Percentiles rank a stretch among this genome's conserved stretches.
phyloP scores from a whole-genome alignment of 805 yeast genomes.

The Candida ipomoeae region DNA sequence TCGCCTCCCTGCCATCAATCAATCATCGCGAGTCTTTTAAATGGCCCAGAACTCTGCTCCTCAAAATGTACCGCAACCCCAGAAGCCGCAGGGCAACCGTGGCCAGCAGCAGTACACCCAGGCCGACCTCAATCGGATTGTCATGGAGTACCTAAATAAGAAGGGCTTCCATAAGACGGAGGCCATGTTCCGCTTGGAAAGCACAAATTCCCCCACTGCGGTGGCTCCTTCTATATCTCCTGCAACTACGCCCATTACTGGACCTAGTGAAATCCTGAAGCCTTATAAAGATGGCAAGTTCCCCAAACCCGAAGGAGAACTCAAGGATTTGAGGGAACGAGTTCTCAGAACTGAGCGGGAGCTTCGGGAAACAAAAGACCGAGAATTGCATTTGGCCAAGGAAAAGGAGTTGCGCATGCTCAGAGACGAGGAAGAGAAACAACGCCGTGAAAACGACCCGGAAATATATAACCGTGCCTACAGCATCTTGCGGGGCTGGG shows the following conservation, averaged over 20 bases:
- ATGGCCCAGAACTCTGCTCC: slow-evolving; percentile 11
- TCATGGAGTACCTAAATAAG: slow-evolving; percentile 85
- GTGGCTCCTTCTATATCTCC: slow-evolving; percentile 50
- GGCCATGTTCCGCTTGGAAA: slow-evolving; percentile 86
- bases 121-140: slow-evolving; percentile 87
- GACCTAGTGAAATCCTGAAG: slow-evolving; percentile 28
- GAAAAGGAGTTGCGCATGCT: slow-evolving; percentile 38
- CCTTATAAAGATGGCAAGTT: slow-evolving; percentile 24
- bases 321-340: slow-evolving; percentile 33
- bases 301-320: slow-evolving; percentile 28
- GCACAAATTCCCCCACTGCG: slow-evolving; percentile 56
- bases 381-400: slow-evolving; percentile 34
- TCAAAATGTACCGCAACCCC: slow-evolving; percentile 2
- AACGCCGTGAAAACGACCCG: slow-evolving; percentile 53
- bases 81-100: slow-evolving; percentile 3
- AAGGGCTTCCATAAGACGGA: slow-evolving; percentile 95
- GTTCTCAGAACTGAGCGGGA: slow-evolving; percentile 34
- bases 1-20: slow-evolving; percentile 1
- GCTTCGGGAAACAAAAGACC: slow-evolving; percentile 36
- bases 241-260: slow-evolving; percentile 33
- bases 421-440: slow-evolving; percentile 41
- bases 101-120: slow-evolving; percentile 56
- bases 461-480: slow-evolving; percentile 77
- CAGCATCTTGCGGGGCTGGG: slow-evolving; percentile 78
- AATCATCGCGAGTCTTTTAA: slow-evolving; percentile 1